Conservation (phyloP, 192 early-diverging fungal species). For the Umbelopsis vinacea region DNA sequence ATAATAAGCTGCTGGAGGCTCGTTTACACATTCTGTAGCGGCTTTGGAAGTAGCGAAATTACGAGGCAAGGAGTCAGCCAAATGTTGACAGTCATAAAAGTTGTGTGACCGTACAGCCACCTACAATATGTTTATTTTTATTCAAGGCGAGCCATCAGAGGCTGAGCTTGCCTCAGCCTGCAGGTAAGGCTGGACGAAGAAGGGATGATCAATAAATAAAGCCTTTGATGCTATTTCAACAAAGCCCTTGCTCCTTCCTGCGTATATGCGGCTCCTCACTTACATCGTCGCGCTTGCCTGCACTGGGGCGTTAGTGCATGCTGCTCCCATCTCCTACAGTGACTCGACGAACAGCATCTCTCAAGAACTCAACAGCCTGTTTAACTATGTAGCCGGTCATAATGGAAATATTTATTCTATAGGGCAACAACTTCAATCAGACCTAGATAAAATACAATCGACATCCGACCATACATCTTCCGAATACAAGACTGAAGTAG, state of each 20-base stretch:
- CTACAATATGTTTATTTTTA: neutral
- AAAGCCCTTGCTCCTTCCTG: neutral
- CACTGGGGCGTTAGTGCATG: neutral
- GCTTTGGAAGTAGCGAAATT: too few relatives aligned
- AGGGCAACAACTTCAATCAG: neutral
- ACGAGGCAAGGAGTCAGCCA: too few relatives aligned
- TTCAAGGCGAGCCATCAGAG: neutral
- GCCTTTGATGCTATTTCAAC: neutral
- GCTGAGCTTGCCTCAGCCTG: neutral
- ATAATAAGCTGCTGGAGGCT: too few relatives aligned
- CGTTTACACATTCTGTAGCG: too few relatives aligned
- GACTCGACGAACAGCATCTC: neutral
- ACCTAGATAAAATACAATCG: neutral
- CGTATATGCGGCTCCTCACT: neutral
- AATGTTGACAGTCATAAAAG: too few relatives aligned
- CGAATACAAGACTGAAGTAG: neutral
- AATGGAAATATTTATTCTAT: neutral
- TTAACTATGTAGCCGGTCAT: neutral
- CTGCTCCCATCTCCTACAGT: neutral
- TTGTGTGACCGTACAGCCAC: neutral
- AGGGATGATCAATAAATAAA: neutral
- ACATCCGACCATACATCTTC: neutral
- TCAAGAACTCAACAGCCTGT: neutral
- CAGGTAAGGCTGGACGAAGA: neutral
- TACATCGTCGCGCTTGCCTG: slow-evolving; percentile 4